These are phyloP conservation scores for Magnaporthiopsis poae DNA, from an alignment of 2,329 filamentous ascomycete species.

Conservation along the genomic window DNA sequence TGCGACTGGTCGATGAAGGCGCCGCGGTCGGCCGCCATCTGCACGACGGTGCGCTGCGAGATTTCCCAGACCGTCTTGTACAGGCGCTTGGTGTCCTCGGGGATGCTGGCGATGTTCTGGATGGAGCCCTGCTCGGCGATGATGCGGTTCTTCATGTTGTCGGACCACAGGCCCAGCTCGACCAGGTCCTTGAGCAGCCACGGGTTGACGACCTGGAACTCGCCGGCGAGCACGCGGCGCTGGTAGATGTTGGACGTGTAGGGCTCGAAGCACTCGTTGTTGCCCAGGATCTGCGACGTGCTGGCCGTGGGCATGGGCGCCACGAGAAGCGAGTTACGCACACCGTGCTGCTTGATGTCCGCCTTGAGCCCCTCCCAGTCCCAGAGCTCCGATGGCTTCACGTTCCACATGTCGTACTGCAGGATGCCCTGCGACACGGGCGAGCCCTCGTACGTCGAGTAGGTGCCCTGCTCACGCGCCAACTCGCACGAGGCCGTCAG, in stretches of 20 bases:
- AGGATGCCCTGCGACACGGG: constrained; percentile 91
- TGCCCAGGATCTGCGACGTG: constrained; percentile 93
- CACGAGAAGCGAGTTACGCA: constrained; percentile 89
- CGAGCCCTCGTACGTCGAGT: constrained; percentile 84
- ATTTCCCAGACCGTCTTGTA: constrained; percentile 99
- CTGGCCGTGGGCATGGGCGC: constrained; percentile 97
- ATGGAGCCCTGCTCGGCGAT: constrained; percentile 93
- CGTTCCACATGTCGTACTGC: constrained; percentile 97
- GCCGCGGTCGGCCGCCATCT: constrained; percentile 97
- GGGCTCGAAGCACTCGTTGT: constrained; percentile 99
- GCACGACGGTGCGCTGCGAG: constrained; percentile 84
- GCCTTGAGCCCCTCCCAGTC: constrained; percentile 86
- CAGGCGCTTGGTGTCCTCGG: constrained; percentile 84
- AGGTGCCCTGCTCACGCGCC: constrained; percentile 72
- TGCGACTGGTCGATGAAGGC: constrained; percentile 99
- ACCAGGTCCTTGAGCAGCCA: constrained; percentile 97
- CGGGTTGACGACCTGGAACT: constrained; percentile 99
- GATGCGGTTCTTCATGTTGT: constrained; percentile 99
- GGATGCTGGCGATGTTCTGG: constrained; percentile 94
- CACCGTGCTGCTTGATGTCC: constrained; percentile 82
- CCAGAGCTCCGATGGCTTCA: constrained; percentile 89
- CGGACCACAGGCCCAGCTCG: constrained; percentile 94
- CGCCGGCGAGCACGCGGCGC: constrained; percentile 89
- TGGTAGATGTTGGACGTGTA: constrained; percentile 99
- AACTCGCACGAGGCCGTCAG: constrained; percentile 81